Conservation (phyloP, 2,329 filamentous ascomycete species). For the Hypoxylon sp. region DNA sequence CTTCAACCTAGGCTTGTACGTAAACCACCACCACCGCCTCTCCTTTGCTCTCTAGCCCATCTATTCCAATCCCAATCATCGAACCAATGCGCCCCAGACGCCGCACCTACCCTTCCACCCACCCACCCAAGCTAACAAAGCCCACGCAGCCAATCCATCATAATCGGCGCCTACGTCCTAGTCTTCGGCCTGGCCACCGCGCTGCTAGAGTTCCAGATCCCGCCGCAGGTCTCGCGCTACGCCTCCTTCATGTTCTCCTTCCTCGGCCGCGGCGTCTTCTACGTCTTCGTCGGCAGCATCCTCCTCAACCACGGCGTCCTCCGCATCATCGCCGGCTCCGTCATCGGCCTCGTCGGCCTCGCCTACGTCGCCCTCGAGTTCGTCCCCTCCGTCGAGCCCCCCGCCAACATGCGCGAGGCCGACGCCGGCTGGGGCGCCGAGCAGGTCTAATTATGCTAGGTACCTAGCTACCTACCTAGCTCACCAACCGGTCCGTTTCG, state of each 20-base stretch:
- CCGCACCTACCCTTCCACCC: background rate
- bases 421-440: constrained; percentile 82
- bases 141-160: constrained; percentile 71
- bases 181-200: constrained; percentile 86
- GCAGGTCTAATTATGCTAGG: constrained; percentile 66
- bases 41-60: constrained; percentile 48
- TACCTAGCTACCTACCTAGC: too few species aligned
- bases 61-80: background rate
- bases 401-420: constrained; percentile 83
- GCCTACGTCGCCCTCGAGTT: constrained; percentile 82
- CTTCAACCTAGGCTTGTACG: constrained; percentile 72
- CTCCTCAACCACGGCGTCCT: constrained; percentile 76
- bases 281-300: constrained; percentile 93
- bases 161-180: constrained; percentile 89
- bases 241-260: constrained; percentile 99
- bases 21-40: constrained; percentile 53
- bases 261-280: constrained; percentile 94
- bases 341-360: constrained; percentile 83
- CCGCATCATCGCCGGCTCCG: constrained; percentile 79
- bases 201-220: constrained; percentile 92
- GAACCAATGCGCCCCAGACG: too few species aligned
- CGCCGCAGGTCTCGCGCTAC: constrained; percentile 91
- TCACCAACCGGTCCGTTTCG: too few species aligned
- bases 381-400: constrained; percentile 82
- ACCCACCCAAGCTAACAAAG: background rate